A percentile compares a stretch with the other conserved stretches of the same genome.
Conservation (phyloP, 2,329 filamentous ascomycete species). For the Fusarium sp. region DNA sequence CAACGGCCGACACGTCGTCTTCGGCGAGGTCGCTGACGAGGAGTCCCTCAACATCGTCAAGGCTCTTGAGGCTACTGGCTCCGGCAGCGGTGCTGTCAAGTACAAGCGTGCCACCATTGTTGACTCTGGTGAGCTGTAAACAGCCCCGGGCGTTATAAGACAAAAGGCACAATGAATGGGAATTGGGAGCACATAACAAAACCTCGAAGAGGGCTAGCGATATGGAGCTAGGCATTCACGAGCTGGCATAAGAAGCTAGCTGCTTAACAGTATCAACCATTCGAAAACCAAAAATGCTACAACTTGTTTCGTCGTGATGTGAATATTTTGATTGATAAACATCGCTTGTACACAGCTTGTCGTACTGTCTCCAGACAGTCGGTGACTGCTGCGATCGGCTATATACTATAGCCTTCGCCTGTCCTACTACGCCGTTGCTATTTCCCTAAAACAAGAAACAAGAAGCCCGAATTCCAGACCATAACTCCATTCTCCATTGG, state of each 20-base stretch:
- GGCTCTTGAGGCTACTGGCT: conserved; percentile 74
- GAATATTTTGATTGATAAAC: conserved; percentile 8
- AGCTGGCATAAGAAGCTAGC: conserved; percentile 36
- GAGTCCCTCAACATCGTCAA: conserved; percentile 68
- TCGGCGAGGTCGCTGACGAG: conserved; percentile 78
- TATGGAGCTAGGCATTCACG: conserved; percentile 35
- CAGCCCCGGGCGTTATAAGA: conserved; percentile 15
- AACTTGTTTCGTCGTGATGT: neutral
- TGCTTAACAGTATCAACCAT: conserved; percentile 42
- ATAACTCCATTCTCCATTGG: conserved; percentile 45
- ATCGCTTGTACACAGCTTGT: conserved; percentile 7
- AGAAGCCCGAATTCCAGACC: conserved; percentile 30
- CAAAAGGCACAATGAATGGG: conserved; percentile 21
- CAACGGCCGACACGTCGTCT: conserved; percentile 87
- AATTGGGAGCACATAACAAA: conserved; percentile 40
- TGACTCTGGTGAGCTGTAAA: conserved; percentile 66
- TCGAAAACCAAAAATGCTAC: conserved; percentile 27
- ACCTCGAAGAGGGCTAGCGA: conserved; percentile 41
- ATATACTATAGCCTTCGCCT: conserved; percentile 28
- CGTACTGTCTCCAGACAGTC: conserved; percentile 7
- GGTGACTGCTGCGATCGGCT: conserved; percentile 24
- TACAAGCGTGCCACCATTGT: conserved; percentile 74
- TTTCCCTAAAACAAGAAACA: conserved; percentile 33
- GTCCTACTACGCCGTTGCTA: conserved; percentile 48
- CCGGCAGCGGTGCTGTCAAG: conserved; percentile 68